Evolutionary conservation across 257 asterid species (phyloP), one percentile per base, ranked within the genome.

Genomic region (Solanum clarkiae): DNA sequence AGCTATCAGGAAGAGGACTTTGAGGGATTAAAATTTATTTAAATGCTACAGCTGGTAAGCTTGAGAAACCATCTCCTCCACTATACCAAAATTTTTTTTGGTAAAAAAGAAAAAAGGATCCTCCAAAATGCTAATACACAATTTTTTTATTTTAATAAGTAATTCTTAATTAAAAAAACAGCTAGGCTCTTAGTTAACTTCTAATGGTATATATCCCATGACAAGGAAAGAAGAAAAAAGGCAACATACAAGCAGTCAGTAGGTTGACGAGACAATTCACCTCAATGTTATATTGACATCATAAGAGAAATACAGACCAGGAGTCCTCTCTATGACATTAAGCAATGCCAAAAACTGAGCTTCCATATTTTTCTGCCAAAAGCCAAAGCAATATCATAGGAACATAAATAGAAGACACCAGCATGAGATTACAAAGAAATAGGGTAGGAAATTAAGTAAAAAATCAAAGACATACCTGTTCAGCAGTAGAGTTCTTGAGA

Each of bases 271-370:
- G 83, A 53, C 66, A 79, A 59, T 74, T 88, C 45, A 96, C 99
- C 99, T 97, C 88, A 94, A 89, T 54, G 98, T 95, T 90, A 97
- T 91, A 88, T 97, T 95, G 84, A 93, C 97, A 75, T 97, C 97
- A 84, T 97, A 94, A 42, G 99, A 97, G 90, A 97, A 94, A 88
- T 90, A 95, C 66, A 97, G 94, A 70, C 98, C 97, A 17, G 90
- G 92, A 84, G 94, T 94, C 88, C 80, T 87, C 93, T 95, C 94
- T 83, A 93, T 95, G 87, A 92, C 86, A 80, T 85, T 91, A 32
- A 97, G 92, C 89, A 97, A 86, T 83, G 90, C 91, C 18, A 91
- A 85, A 88, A 95, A 87, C 91, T 95, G 94, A n/a, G 89, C 90
- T 91, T 95, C 98, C 95, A 87, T 91, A 85, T 87, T 94, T 88